Evolutionary conservation across 2,329 filamentous ascomycete species (phyloP), one percentile per base, ranked within the genome.

Genomic region (Fusarium sp.): DNA sequence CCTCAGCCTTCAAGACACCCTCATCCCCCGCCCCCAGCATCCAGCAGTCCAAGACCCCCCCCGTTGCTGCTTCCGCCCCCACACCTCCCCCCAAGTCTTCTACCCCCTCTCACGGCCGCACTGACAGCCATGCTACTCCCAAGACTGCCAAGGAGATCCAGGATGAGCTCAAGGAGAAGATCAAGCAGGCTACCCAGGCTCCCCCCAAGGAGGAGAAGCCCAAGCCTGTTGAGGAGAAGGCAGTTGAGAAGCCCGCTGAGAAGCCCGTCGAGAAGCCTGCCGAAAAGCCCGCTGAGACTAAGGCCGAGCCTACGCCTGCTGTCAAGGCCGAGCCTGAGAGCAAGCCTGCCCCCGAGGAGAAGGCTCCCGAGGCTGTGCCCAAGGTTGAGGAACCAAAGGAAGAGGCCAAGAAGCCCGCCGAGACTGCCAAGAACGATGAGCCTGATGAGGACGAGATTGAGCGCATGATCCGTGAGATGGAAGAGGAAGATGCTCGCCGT

Each of bases 71-170:
- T 10, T 93, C 94, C 4, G 92, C 93, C 1, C 90, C 92, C 5
- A 96, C 95, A 6, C 94, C 94, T 10, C 94, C 95, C 14, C 94
- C 94, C 27, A 95, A 95, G 79, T 87, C 92, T 4, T 86, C 90
- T 11, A 95, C 90, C 50, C 88, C 91, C 23, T 88, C 92, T 23
- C 94, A 97, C 78, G 85, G 84, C 64, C 92, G 94, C 48, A 88
- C 91, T 18, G 94, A 97, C 61, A 95, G 92, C 83, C 89, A 85
- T n/a, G 82, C 85, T 23, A 87, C 87, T 27, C 86, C 86, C 48
- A 97, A 97, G 88, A 93, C 93, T 2, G 90, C 91, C 39, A 93
- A 96, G 81, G 93, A 98, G 84, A 94, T 94, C 73, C 92, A 92
- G 68, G 91, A 94, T 75, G 95, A 97, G 84, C 93, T 95, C 80